Percentiles rank a stretch among this genome's conserved stretches.
Conservation (phyloP, 352 stramenopile species). For the Phytophthora citrophthora region DNA sequence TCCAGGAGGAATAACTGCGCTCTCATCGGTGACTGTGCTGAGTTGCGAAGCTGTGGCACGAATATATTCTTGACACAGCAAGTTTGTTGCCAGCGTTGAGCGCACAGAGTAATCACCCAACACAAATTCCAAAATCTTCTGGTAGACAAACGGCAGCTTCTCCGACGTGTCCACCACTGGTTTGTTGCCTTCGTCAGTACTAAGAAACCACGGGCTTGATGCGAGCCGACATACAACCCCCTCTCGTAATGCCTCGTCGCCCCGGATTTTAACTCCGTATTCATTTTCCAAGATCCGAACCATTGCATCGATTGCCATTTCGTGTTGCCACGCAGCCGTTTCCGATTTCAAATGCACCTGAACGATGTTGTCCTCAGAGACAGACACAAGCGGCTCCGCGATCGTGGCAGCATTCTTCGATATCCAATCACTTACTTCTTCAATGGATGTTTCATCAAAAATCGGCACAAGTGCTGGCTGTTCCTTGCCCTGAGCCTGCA, state of each 20-base stretch:
- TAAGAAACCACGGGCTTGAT: slow-evolving; percentile 64
- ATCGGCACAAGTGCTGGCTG: slow-evolving; percentile 63
- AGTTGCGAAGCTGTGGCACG: slow-evolving; percentile 45
- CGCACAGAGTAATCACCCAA: slow-evolving; percentile 60
- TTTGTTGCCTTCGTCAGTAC: slow-evolving; percentile 52
- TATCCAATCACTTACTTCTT: slow-evolving; percentile 80
- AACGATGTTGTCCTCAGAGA: slow-evolving; percentile 77
- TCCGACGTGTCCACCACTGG: slow-evolving; percentile 5
- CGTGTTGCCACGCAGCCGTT: slow-evolving; percentile 61
- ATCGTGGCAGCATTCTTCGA: slow-evolving; percentile 82
- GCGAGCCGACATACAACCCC: slow-evolving; percentile 73
- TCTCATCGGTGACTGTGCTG: neutral
- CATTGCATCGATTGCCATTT: slow-evolving; percentile 76
- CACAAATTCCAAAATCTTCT: slow-evolving; percentile 76
- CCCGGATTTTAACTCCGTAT: slow-evolving; percentile 70
- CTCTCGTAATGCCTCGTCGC: slow-evolving; percentile 68
- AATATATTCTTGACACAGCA: slow-evolving; percentile 74
- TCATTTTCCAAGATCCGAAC: slow-evolving; percentile 79
- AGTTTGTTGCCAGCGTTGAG: slow-evolving; percentile 52
- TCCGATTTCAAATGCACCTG: slow-evolving; percentile 80
- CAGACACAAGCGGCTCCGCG: slow-evolving; percentile 78
- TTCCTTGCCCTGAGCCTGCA: slow-evolving; percentile 46
- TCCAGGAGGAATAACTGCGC: neutral
- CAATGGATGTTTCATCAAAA: slow-evolving; percentile 69
- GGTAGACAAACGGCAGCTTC: slow-evolving; percentile 64